phyloP scores from a whole-genome alignment of 1,139 yeast species.

The Diutina scorzettiae region DNA sequence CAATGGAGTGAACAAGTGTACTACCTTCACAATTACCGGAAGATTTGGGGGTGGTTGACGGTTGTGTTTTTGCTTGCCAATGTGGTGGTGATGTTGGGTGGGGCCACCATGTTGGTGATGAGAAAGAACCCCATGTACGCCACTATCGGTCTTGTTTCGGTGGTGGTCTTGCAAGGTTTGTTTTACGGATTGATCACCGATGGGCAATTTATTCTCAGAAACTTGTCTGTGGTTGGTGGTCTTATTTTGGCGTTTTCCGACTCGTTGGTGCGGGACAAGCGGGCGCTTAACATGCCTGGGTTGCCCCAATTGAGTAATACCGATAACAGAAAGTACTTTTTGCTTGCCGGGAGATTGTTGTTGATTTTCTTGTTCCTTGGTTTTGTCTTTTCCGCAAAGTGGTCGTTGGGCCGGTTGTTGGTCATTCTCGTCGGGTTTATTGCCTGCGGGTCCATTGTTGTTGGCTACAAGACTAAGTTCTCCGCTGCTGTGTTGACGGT shows the following conservation, averaged over 20 bases:
- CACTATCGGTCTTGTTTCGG: constrained; percentile 51
- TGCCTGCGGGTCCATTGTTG: constrained; percentile 69
- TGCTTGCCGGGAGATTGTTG: constrained; percentile 81
- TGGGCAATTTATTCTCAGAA: constrained; percentile 70
- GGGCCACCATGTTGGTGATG: constrained; percentile 62
- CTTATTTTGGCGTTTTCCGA: constrained; percentile 81
- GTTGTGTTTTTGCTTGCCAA: constrained; percentile 53
- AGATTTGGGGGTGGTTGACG: constrained; percentile 70
- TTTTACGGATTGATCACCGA: constrained; percentile 85
- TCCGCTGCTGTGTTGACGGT: constrained; percentile 74
- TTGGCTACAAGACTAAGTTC: constrained; percentile 89
- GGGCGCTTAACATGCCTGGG: constrained; percentile 72
- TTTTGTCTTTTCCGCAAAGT: constrained; percentile 67
- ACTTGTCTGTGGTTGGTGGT: constrained; percentile 88
- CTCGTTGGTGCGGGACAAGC: constrained; percentile 70
- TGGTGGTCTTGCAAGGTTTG: constrained; percentile 75
- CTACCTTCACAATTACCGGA: constrained; percentile 72
- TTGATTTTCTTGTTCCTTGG: constrained; percentile 79
- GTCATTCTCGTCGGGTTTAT: constrained; percentile 61
- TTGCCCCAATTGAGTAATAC: constrained; percentile 77
- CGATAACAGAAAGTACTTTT: constrained; percentile 74
- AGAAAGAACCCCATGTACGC: constrained; percentile 65
- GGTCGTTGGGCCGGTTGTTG: constrained; percentile 56
- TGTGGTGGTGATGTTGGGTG: constrained; percentile 57
- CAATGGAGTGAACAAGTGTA: constrained; percentile 92